Evolutionary conservation across 768 basidiomycete genomes (phyloP).

Genomic region (Tylopilus plumbeoviolaceoides): DNA sequence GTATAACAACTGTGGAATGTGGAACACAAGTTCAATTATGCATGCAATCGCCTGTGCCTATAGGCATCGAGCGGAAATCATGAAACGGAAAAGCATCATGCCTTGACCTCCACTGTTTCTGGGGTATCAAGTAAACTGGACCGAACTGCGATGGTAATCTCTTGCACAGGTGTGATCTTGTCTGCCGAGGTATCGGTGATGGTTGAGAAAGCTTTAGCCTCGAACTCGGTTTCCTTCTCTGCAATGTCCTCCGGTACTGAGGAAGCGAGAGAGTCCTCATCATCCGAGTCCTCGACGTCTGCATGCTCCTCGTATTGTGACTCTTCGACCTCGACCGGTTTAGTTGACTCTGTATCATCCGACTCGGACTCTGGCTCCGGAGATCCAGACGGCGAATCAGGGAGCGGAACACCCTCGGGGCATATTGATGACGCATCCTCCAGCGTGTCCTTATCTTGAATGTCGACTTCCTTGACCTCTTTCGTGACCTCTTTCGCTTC

Average conservation of each 20-base stretch:
- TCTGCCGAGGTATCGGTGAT: neutral
- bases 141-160: constrained; percentile 2
- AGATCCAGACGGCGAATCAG: constrained; percentile 33
- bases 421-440: constrained; percentile 11
- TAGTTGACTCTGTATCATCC: constrained; percentile 2
- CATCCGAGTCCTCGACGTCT: constrained; percentile 5
- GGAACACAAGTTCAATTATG: constrained; percentile 4
- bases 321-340: constrained; percentile 8
- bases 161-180: constrained; percentile 6
- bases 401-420: constrained; percentile 36
- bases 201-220: neutral
- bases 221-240: constrained; percentile 4
- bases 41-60: constrained; percentile 22
- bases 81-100: constrained; percentile 6
- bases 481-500: constrained; percentile 68
- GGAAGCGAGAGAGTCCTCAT: constrained; percentile 24
- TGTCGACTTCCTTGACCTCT: constrained; percentile 66
- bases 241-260: constrained; percentile 9
- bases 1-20: constrained; percentile 7
- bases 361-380: constrained; percentile 14
- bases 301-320: constrained; percentile 7
- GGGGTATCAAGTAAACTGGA: constrained; percentile 6
- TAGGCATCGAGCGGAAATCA: constrained; percentile 9
- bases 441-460: constrained; percentile 38
- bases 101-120: constrained; percentile 18